phyloP scores from a whole-genome alignment of 768 basidiomycete genomes.

The Cystoderma amianthinum region DNA sequence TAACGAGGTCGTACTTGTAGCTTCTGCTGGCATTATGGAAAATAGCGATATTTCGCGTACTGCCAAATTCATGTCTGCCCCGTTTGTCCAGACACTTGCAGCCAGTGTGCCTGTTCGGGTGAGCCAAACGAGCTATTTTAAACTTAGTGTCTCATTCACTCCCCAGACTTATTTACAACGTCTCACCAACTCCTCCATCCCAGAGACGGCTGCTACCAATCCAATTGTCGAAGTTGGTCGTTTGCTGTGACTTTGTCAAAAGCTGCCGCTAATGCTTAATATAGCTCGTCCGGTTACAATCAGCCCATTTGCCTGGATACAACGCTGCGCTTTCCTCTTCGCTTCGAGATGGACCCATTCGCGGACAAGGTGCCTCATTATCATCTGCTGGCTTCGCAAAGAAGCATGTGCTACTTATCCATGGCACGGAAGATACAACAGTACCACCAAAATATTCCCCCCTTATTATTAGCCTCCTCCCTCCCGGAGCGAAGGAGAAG shows the following conservation, averaged over 20 bases:
- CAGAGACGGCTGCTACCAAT: not conserved
- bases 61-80: slow-evolving; percentile 72
- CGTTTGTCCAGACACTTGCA: slow-evolving; percentile 60
- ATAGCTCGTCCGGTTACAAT: slow-evolving; percentile 71
- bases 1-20: slow-evolving; percentile 57
- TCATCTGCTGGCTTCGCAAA: slow-evolving; percentile 37
- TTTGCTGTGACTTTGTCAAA: not conserved
- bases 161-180: not conserved
- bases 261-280: not conserved
- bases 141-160: not conserved
- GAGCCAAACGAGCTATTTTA: slow-evolving; percentile 10
- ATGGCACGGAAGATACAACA: slow-evolving; percentile 57
- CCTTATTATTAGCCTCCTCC: slow-evolving; percentile 37
- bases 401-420: slow-evolving; percentile 54
- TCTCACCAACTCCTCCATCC: not conserved
- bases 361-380: slow-evolving; percentile 53
- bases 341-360: slow-evolving; percentile 64
- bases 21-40: slow-evolving; percentile 67
- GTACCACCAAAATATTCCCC: slow-evolving; percentile 49
- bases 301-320: slow-evolving; percentile 68
- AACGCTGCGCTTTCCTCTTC: slow-evolving; percentile 75
- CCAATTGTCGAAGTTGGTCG: not conserved
- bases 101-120: slow-evolving; percentile 59
- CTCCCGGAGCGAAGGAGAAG: slow-evolving; percentile 20
- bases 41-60: slow-evolving; percentile 65